A percentile compares a stretch with the other conserved stretches of the same genome.
These are phyloP conservation scores for Digitaria exilis DNA, from an alignment of 202 grass and related monocot genomes.

Conservation along the genomic window DNA sequence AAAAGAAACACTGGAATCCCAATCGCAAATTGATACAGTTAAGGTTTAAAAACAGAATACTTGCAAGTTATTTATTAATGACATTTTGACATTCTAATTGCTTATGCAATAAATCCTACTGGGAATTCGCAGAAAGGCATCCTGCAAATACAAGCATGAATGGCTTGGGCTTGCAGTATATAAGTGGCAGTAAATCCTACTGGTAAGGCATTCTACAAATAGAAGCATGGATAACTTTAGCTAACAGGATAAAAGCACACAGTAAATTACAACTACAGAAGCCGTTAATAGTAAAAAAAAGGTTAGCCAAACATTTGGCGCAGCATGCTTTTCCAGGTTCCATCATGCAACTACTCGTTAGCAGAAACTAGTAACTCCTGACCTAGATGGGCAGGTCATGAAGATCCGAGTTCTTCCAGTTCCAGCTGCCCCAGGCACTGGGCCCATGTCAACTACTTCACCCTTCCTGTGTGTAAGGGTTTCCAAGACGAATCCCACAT, in stretches of 20 bases:
- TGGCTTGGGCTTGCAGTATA: not conserved
- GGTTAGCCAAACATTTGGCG: constrained; percentile 9
- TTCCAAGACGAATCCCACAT: constrained; percentile 92
- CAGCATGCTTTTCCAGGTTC: constrained; percentile 2
- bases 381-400: constrained; percentile 97
- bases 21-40: constrained; percentile 8
- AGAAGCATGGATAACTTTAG: not conserved
- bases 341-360: constrained; percentile 5
- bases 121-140: not conserved
- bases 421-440: constrained; percentile 80
- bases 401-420: constrained; percentile 80
- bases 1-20: constrained; percentile 10
- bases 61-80: not conserved
- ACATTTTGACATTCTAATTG: not conserved
- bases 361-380: not conserved
- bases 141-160: constrained; percentile 7
- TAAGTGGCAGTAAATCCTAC: constrained; percentile 18
- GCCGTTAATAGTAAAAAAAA: not conserved
- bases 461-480: constrained; percentile 88
- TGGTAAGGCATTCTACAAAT: not conserved
- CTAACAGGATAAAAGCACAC: not conserved
- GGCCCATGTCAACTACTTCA: constrained; percentile 96
- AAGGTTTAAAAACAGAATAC: not conserved
- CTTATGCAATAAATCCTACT: constrained; percentile 16
- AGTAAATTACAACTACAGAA: not conserved